Conservation (phyloP, 2,329 filamentous ascomycete species). For the Xenosphaeropsis pyriputrescens region DNA sequence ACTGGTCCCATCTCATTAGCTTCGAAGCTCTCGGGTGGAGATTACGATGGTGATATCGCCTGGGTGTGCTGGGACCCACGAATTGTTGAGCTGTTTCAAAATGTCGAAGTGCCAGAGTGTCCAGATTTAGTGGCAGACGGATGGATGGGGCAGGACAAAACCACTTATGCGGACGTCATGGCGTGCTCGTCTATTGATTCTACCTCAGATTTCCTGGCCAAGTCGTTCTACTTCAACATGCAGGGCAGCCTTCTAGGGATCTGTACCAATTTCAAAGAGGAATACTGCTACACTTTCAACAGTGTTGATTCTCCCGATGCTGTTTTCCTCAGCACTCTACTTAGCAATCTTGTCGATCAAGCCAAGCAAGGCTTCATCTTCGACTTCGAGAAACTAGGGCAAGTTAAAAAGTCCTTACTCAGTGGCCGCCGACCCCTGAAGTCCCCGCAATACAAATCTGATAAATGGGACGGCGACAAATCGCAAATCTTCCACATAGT, state of each 20-base stretch:
- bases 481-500: conserved; percentile 32
- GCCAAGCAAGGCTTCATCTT: conserved; percentile 39
- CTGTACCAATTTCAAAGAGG: conserved; percentile 50
- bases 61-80: conserved; percentile 63
- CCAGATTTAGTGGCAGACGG: conserved; percentile 30
- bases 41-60: conserved; percentile 68
- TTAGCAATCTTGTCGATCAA: conserved; percentile 40
- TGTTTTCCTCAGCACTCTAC: conserved; percentile 32
- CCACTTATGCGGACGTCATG: conserved; percentile 17
- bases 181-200: conserved; percentile 3
- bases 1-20: conserved; percentile 49
- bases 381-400: conserved; percentile 22
- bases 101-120: conserved; percentile 32
- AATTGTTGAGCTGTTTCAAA: conserved; percentile 52
- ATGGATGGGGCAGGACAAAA: conserved; percentile 32
- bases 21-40: conserved; percentile 59
- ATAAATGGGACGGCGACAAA: conserved; percentile 12
- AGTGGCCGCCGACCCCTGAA: conserved; percentile 5
- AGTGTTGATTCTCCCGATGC: conserved; percentile 29
- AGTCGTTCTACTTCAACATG: conserved; percentile 43
- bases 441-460: conserved; percentile 29
- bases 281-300: conserved; percentile 42
- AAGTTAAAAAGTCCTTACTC: conserved; percentile 1
- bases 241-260: conserved; percentile 41
- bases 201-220: conserved; percentile 28